A percentile compares a stretch with the other conserved stretches of the same genome.
These are phyloP conservation scores for Neospermospora avenae DNA, from an alignment of 2,329 filamentous ascomycete species.

Conservation along the genomic window DNA sequence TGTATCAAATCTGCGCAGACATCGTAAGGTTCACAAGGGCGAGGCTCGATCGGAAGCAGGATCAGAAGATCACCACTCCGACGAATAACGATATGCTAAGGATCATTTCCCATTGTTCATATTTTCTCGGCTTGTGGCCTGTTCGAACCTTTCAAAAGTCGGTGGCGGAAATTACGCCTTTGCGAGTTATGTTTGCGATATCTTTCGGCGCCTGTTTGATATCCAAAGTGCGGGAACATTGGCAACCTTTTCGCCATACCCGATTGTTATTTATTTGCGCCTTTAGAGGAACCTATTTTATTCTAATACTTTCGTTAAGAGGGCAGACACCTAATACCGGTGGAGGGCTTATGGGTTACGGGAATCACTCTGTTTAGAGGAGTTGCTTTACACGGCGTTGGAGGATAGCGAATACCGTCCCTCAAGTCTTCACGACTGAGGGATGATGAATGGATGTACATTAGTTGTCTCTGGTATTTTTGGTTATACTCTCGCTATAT, in stretches of 20 bases:
- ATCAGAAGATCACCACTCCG: constrained; percentile 57
- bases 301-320: constrained; percentile 16
- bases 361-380: constrained; percentile 1
- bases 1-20: constrained; percentile 89
- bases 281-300: constrained; percentile 10
- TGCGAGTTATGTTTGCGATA: constrained; percentile 20
- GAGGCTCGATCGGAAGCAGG: constrained; percentile 62
- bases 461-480: not conserved
- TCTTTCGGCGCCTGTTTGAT: constrained; percentile 17
- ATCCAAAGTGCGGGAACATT: constrained; percentile 2
- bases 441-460: not conserved
- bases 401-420: constrained; percentile 7
- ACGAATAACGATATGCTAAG: constrained; percentile 37
- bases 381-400: constrained; percentile 12
- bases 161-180: constrained; percentile 8
- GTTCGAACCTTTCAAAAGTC: not conserved
- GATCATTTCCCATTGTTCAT: constrained; percentile 2
- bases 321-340: constrained; percentile 1
- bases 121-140: constrained; percentile 4
- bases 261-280: not conserved
- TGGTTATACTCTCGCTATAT: constrained; percentile 15
- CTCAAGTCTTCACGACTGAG: not conserved
- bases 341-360: constrained; percentile 6
- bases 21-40: constrained; percentile 93
- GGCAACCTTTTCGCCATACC: constrained; percentile 2